Base-by-base conservation (phyloP, 2,329 filamentous ascomycete genomes). In the Scedosporium boydii region DNA sequence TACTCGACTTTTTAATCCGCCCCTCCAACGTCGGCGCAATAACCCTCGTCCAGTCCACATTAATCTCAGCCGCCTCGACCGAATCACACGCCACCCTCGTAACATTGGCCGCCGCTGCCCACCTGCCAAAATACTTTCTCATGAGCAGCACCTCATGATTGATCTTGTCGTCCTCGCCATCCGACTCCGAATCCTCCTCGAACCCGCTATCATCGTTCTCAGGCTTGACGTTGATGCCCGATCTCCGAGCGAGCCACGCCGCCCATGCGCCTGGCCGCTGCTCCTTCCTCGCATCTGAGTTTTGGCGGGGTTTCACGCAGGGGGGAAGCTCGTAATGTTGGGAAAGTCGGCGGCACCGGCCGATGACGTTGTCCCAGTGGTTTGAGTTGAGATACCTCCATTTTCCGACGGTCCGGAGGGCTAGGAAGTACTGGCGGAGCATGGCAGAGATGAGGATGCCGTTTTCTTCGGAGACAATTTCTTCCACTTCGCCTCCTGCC, bases 371-470 rank as follows among this genome's bases (percentile, higher is more conserved):
- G 26, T 77, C 75, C 87, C 90, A 96, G 70, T 91, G 87, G 1
- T 81, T 77, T 14, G 48, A 9, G 14, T 87, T 83, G 78, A 89
- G 89, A 63, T 86, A 81, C 64, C 84, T 86, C 92, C 92, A 96
- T 68, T 85, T 85, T 18, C 91, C 90, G 27, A 96, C 76, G 1
- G 93, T 88, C 62, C 90, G 90, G 53, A 96, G 80, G 6, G 87
- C 89, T 82, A 96, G 88, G 74, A 96, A 96, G 74, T 96, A 96
- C 71, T 96, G 92, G 12, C 92, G 85, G 21, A 97, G 80, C 72
- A 97, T 87, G 70, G 89, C 90, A 58, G 89, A 92, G 68, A 96
- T 90, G 62, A 96, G 80, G 16, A 96, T 87, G 3, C 92, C 93
- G 67, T 90, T 93, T 71, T 97, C 92, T 69, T 96, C 91, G 34